Conservation (phyloP, 768 basidiomycete genomes). For the Heimioporus sp. region DNA sequence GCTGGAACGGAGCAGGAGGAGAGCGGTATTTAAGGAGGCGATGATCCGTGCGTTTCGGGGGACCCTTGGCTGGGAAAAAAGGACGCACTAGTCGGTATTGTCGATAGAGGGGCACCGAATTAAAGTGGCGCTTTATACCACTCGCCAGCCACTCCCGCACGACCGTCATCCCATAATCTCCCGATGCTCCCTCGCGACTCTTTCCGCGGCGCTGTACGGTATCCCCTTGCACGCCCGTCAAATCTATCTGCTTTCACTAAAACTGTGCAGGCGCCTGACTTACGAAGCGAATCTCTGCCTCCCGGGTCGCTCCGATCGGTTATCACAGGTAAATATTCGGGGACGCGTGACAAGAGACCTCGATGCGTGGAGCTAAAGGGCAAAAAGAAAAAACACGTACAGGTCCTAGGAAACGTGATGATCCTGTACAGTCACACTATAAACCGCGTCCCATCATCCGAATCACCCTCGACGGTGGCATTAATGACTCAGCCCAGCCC, state of each 20-base stretch:
- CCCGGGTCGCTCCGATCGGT: background rate
- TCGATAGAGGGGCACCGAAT: constrained; percentile 7
- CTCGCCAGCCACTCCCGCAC: constrained; percentile 17
- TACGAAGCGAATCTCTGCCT: too few relatives aligned
- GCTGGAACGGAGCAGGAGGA: background rate
- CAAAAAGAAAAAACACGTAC: too few relatives aligned
- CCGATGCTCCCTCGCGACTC: constrained; percentile 23
- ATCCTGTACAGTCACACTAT: too few relatives aligned
- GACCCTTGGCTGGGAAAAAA: constrained; percentile 2
- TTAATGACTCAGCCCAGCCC: too few relatives aligned
- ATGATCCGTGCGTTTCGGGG: constrained; percentile 29
- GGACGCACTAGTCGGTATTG: constrained; percentile 18
- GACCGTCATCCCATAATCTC: constrained; percentile 31
- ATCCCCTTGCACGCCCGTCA: background rate
- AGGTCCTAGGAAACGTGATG: too few relatives aligned
- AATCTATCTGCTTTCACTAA: background rate
- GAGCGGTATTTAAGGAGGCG: constrained; percentile 5
- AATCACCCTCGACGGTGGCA: too few relatives aligned
- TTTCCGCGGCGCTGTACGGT: constrained; percentile 3
- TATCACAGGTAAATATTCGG: background rate
- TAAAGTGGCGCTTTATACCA: constrained; percentile 26
- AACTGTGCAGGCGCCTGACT: background rate
- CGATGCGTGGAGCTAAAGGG: too few relatives aligned
- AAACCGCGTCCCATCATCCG: too few relatives aligned
- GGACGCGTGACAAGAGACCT: too few relatives aligned